phyloP scores from a whole-genome alignment of 2,329 filamentous ascomycete genomes.

The Claviceps pusilla region DNA sequence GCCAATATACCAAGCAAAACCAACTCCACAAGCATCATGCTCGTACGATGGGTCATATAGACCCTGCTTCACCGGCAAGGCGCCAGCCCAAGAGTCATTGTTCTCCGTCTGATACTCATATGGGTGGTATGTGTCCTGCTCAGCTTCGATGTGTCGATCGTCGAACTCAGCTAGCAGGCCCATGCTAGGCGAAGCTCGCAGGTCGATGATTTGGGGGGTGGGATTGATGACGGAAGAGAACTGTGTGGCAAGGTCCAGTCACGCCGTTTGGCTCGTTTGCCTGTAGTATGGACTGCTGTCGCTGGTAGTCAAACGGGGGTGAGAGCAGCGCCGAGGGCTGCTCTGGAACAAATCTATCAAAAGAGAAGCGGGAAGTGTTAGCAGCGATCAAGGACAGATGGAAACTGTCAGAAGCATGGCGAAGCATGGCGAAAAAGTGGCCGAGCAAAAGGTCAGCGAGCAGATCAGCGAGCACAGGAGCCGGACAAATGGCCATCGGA shows the following conservation, averaged over 20 bases:
- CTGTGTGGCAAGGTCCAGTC: slow-evolving; percentile 1
- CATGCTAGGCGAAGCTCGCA: slow-evolving; percentile 48
- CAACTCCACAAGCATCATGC: slow-evolving; percentile 99
- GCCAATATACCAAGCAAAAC: slow-evolving; percentile 87
- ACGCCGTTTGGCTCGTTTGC: slow-evolving; percentile 2
- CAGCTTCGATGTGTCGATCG: slow-evolving; percentile 51
- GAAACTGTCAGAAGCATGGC: background rate
- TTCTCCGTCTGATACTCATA: slow-evolving; percentile 85
- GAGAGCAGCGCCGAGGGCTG: slow-evolving; percentile 12
- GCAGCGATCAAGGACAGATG: background rate
- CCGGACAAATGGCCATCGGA: background rate
- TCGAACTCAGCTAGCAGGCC: slow-evolving; percentile 51
- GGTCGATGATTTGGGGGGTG: background rate
- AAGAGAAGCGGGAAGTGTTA: background rate
- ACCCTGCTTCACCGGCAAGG: slow-evolving; percentile 94
- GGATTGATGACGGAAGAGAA: background rate
- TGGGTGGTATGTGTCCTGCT: slow-evolving; percentile 44
- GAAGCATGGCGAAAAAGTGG: background rate
- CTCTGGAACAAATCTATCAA: slow-evolving; percentile 10
- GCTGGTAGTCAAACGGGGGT: slow-evolving; percentile 6
- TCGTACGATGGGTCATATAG: slow-evolving; percentile 91
- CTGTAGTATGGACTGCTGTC: slow-evolving; percentile 3
- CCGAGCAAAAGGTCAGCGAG: background rate
- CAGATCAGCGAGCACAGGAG: background rate
- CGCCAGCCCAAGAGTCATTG: slow-evolving; percentile 79